A percentile compares a stretch with the other conserved stretches of the same genome.
Evolutionary conservation across 164 flowering plant species (phyloP).

Genomic region (Vitis amurensis): DNA sequence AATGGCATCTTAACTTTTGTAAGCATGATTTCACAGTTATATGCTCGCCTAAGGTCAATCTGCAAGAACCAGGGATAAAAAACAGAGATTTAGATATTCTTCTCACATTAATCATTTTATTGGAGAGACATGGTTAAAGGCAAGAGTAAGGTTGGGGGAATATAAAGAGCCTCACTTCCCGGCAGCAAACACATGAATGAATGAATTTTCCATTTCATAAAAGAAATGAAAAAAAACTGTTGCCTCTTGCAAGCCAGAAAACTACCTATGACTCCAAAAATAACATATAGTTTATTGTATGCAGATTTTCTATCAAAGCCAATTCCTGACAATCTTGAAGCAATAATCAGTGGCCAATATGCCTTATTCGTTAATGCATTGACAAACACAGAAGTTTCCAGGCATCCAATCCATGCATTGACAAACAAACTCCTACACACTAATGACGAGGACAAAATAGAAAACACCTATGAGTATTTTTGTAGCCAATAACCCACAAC

Average conservation of each 20-base stretch:
- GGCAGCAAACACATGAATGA: neutral
- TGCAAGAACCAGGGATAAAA: slow-evolving; percentile 41
- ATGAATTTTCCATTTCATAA: neutral
- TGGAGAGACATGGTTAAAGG: neutral
- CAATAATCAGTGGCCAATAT: neutral
- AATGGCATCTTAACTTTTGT: slow-evolving; percentile 91
- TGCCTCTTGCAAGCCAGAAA: neutral
- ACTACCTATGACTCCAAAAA: neutral
- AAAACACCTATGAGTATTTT: too few relatives aligned
- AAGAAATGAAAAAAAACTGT: neutral
- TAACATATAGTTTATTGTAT: neutral
- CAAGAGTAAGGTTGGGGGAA: neutral
- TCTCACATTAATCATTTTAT: neutral
- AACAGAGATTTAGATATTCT: neutral
- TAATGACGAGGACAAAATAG: too few relatives aligned
- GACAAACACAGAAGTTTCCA: neutral
- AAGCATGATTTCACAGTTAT: slow-evolving; percentile 98
- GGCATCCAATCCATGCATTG: neutral
- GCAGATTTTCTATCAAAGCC: neutral
- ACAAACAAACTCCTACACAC: neutral
- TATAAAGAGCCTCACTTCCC: neutral
- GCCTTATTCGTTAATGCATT: neutral
- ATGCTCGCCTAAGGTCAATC: slow-evolving; percentile 87
- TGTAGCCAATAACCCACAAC: too few relatives aligned
- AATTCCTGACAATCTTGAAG: neutral